A percentile compares a stretch with the other conserved stretches of the same genome.
These are phyloP conservation scores for Cornus suecica DNA, from an alignment of 148 eudicot species.

Conservation along the genomic window DNA sequence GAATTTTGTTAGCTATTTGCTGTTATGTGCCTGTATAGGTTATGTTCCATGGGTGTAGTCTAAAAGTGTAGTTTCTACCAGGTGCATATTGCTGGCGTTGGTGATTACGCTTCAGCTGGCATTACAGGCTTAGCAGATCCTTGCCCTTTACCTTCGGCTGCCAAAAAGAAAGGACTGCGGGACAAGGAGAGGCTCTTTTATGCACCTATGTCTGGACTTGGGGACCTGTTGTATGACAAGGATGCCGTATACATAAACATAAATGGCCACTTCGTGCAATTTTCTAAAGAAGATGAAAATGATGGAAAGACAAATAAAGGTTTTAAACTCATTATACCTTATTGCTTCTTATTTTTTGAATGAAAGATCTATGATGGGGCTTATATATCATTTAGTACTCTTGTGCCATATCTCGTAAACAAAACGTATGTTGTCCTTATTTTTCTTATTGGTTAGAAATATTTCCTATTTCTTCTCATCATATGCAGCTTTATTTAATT, in stretches of 20 bases:
- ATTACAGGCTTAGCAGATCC: slow-evolving; percentile 81
- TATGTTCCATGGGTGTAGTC: not conserved
- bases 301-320: slow-evolving; percentile 42
- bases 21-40: not conserved
- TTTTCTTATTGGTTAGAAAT: not conserved
- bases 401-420: not conserved
- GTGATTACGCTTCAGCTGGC: slow-evolving; percentile 73
- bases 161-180: slow-evolving; percentile 95
- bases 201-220: slow-evolving; percentile 98
- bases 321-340: slow-evolving; percentile 13
- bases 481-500: slow-evolving; percentile 3
- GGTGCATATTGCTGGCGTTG: slow-evolving; percentile 98
- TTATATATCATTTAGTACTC: not conserved
- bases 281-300: slow-evolving; percentile 61
- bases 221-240: slow-evolving; percentile 85
- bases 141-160: slow-evolving; percentile 95
- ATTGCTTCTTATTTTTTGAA: not conserved
- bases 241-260: slow-evolving; percentile 93
- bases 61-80: slow-evolving; percentile 21
- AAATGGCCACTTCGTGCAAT: slow-evolving; percentile 88
- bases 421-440: not conserved
- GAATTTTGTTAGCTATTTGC: not conserved
- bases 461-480: not conserved
- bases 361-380: too few species aligned
- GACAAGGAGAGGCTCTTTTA: slow-evolving; percentile 95